Conservation (phyloP, 2,329 filamentous ascomycete genomes). For the Calonectria leucothoes region DNA sequence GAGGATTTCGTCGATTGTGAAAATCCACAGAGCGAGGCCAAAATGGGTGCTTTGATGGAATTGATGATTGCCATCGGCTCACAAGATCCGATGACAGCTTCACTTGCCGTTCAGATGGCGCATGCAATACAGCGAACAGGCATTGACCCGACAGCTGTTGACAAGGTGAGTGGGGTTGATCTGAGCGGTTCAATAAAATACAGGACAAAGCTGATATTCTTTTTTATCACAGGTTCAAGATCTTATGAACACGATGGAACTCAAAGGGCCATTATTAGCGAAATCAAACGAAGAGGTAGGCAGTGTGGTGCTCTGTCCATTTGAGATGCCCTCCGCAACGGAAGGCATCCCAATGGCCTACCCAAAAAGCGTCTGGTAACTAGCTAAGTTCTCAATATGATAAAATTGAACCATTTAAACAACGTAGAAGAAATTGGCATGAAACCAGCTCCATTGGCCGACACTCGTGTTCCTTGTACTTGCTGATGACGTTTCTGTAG, state of each 20-base stretch:
- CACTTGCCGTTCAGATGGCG: slow-evolving; percentile 76
- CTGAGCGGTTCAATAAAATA: not conserved
- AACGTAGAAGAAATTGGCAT: not conserved
- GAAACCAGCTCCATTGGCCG: not conserved
- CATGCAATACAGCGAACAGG: slow-evolving; percentile 66
- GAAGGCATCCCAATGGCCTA: slow-evolving; percentile 28
- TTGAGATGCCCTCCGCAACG: slow-evolving; percentile 23
- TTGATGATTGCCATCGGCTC: slow-evolving; percentile 74
- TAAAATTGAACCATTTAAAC: not conserved
- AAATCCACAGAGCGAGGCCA: slow-evolving; percentile 60
- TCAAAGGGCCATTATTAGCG: slow-evolving; percentile 32
- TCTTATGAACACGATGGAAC: slow-evolving; percentile 27
- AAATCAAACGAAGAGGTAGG: slow-evolving; percentile 25
- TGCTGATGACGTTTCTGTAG: not conserved
- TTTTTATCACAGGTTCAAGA: slow-evolving; percentile 20
- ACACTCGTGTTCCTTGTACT: not conserved
- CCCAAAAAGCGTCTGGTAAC: slow-evolving; percentile 5
- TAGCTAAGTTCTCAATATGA: not conserved
- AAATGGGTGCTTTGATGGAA: slow-evolving; percentile 74
- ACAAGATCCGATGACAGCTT: slow-evolving; percentile 75
- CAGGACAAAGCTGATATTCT: not conserved
- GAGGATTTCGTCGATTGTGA: slow-evolving; percentile 74
- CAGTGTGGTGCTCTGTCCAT: slow-evolving; percentile 37
- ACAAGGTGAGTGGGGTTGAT: slow-evolving; percentile 32
- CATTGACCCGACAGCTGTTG: slow-evolving; percentile 36